Conservation (phyloP, 208 protist species). For the Trypanosoma melophagium region DNA sequence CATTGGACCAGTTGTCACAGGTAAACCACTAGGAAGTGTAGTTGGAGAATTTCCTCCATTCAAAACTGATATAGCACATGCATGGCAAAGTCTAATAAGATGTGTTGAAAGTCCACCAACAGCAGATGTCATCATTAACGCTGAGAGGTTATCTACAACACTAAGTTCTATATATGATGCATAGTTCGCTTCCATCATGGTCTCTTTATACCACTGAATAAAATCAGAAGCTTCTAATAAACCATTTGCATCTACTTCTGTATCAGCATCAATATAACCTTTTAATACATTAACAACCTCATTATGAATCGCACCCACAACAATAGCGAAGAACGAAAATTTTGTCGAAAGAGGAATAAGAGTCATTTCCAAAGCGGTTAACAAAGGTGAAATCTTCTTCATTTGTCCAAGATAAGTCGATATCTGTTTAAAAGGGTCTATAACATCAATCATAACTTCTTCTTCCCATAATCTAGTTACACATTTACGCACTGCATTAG, state of each 20-base stretch:
- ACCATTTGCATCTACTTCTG: constrained; percentile 59
- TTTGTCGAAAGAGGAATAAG: constrained; percentile 75
- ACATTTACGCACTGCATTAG: constrained; percentile 51
- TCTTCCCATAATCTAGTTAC: constrained; percentile 75
- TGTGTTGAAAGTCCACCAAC: constrained; percentile 75
- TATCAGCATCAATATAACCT: constrained; percentile 50
- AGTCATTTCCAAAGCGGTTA: constrained; percentile 80
- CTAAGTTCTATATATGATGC: constrained; percentile 59
- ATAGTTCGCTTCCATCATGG: constrained; percentile 71
- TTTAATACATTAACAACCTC: constrained; percentile 79
- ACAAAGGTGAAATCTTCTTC: constrained; percentile 80
- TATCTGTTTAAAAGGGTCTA: constrained; percentile 71
- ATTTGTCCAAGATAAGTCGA: constrained; percentile 81
- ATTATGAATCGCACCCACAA: constrained; percentile 64
- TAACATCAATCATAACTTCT: constrained; percentile 79
- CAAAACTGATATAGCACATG: constrained; percentile 71
- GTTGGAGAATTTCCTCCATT: constrained; percentile 54
- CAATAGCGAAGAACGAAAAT: constrained; percentile 76
- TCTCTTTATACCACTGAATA: constrained; percentile 83
- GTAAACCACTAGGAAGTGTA: constrained; percentile 53
- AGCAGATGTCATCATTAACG: constrained; percentile 68
- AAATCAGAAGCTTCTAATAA: constrained; percentile 84
- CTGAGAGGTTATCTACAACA: constrained; percentile 60
- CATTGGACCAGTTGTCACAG: constrained; percentile 77
- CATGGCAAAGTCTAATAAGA: constrained; percentile 68